Base-by-base conservation (phyloP, 805 yeast genomes). In the Starmerella floricola region DNA sequence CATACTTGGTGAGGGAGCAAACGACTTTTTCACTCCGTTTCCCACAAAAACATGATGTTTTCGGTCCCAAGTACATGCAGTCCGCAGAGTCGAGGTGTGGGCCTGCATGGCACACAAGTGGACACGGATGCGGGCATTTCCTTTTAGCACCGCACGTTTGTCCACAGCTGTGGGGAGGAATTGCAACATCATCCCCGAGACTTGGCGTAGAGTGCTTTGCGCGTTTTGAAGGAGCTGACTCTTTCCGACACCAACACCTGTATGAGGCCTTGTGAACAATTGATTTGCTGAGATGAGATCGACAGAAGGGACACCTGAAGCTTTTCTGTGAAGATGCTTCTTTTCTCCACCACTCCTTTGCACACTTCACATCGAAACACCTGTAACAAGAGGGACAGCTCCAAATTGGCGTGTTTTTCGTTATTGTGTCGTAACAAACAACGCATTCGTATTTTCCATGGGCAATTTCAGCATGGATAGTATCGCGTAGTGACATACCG, bases 381-480 rank as follows among this genome's bases (percentile, higher is more conserved):
- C 96, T 66, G 55, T 64, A 79, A 58, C 98, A 88, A 21, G 68
- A 64, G 6, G 62, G 59, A 58, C 98, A 88, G 6, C 85, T 71
- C 91, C 94, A 91, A 41, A 86, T 67, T 35, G 68, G 63, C 18
- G 86, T 76, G 11, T 66, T 62, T 3, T 73, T 67, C 39, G 77
- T 83, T 46, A 88, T 70, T 49, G 84, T 88, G 29, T 81, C 78
- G 0, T 94, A 82, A 61, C 98, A 88, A 11, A 88, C 84, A 58
- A 88, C 67, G 62, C 98, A 88, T 1, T 74, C 70, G 55, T 88
- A 87, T 1, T 71, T 68, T n/a, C 83, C 87, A 11, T 72, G 69
- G 34, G 66, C 68, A 36, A 81, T 72, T 51, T 82, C 91, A 54
- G 57, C 24, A 58, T 65, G 24, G 54, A 57, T 41, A 55, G 62